Conservation (phyloP, 306 rosid genomes). For the Cucurbita maxima region DNA sequence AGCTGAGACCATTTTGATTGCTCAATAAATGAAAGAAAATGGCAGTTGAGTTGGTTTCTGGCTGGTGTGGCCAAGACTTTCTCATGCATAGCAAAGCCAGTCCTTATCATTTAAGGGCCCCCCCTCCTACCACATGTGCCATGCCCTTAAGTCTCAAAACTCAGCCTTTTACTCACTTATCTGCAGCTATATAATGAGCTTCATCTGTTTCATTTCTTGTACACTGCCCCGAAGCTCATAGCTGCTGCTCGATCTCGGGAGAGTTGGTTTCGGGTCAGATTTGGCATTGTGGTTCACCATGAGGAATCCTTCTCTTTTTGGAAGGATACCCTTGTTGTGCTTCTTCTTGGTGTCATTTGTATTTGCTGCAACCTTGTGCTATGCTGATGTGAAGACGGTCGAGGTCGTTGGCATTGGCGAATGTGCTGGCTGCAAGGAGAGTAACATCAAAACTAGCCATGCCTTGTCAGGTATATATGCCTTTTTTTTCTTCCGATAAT, state of each 20-base stretch:
- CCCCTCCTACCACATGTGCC: not conserved
- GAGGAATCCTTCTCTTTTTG: constrained; percentile 13
- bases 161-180: not conserved
- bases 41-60: not conserved
- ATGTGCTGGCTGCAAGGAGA: constrained; percentile 53
- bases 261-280: not conserved
- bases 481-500: too few species aligned
- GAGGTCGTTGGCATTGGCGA: constrained; percentile 69
- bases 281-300: not conserved
- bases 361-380: constrained; percentile 30
- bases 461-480: constrained; percentile 54
- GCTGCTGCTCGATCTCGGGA: not conserved
- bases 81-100: not conserved
- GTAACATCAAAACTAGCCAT: constrained; percentile 36
- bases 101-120: not conserved
- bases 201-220: not conserved
- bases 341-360: constrained; percentile 39
- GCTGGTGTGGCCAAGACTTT: not conserved
- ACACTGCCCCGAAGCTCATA: not conserved
- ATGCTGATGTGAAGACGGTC: constrained; percentile 31
- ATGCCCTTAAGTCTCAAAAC: not conserved
- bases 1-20: not conserved
- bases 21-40: not conserved
- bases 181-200: not conserved
- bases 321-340: constrained; percentile 27